A percentile compares a stretch with the other conserved stretches of the same genome.
phyloP scores from a whole-genome alignment of 768 basidiomycete genomes.

The Agaricus blazei region DNA sequence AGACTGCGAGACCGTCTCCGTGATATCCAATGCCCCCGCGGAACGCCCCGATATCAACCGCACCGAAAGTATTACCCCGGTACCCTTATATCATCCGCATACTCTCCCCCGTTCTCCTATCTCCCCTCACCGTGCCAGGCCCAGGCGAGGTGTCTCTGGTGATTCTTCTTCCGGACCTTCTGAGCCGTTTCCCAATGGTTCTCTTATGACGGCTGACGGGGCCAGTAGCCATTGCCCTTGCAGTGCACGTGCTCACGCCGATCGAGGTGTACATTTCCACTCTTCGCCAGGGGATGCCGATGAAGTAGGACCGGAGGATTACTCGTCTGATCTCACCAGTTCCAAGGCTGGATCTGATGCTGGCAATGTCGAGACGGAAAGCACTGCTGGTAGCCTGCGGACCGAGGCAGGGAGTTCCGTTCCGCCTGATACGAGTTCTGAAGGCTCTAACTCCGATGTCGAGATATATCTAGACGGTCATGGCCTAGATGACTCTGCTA shows the following conservation, averaged over 20 bases:
- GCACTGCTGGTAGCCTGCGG: not conserved
- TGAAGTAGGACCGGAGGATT: not conserved
- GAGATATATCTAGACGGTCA: constrained; percentile 32
- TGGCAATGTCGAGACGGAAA: not conserved
- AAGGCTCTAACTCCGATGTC: constrained; percentile 19
- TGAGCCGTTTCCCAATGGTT: not conserved
- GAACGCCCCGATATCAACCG: not conserved
- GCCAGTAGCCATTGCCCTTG: not conserved
- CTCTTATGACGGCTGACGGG: not conserved
- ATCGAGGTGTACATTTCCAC: not conserved
- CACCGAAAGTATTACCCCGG: not conserved
- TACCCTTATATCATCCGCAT: not conserved
- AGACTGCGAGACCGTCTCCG: not conserved
- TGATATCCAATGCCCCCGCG: not conserved
- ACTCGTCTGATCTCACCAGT: not conserved
- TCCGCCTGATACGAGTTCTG: constrained; percentile 1
- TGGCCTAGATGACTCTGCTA: constrained; percentile 24
- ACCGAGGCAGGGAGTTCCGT: constrained; percentile 5
- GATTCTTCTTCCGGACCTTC: constrained; percentile 2
- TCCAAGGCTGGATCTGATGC: constrained; percentile 2
- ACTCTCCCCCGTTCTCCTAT: constrained; percentile 1
- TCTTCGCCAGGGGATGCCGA: not conserved
- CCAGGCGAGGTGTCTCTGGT: not conserved
- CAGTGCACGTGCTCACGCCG: not conserved
- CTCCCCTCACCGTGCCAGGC: constrained; percentile 8